Conservation (phyloP, 768 basidiomycete species). For the Cystobasidium tubakii region DNA sequence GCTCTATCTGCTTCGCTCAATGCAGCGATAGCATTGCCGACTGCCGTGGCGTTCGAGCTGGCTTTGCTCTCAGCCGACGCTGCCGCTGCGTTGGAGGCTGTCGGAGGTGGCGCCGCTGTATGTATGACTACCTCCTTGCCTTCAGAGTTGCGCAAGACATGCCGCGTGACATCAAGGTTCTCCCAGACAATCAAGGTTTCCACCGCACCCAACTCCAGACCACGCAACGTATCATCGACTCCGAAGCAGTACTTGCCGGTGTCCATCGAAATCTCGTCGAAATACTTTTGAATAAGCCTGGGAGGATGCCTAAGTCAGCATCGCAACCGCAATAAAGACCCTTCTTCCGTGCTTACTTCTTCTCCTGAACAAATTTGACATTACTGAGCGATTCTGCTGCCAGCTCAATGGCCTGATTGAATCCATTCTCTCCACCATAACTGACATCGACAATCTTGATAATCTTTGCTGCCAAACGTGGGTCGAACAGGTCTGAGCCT, state of each 20-base stretch:
- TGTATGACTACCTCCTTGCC: constrained; percentile 79
- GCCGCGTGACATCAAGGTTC: constrained; percentile 84
- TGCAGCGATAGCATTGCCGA: constrained; percentile 39
- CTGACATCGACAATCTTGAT: constrained; percentile 98
- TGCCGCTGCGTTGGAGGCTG: constrained; percentile 37
- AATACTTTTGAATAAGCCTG: constrained; percentile 86
- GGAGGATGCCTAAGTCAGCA: not conserved
- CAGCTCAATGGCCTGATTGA: constrained; percentile 98
- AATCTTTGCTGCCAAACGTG: constrained; percentile 75
- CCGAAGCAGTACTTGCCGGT: constrained; percentile 96
- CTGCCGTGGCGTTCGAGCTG: constrained; percentile 15
- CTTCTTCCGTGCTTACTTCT: too few relatives aligned
- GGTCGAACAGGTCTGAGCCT: constrained; percentile 94
- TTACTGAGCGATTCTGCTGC: constrained; percentile 92
- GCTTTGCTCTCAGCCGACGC: constrained; percentile 33
- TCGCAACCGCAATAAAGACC: too few relatives aligned
- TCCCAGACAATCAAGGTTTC: constrained; percentile 99
- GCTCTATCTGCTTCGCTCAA: constrained; percentile 74
- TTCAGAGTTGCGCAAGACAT: constrained; percentile 73
- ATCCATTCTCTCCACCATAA: constrained; percentile 97
- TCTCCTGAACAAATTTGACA: constrained; percentile 99
- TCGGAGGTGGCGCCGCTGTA: constrained; percentile 51
- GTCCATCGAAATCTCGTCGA: constrained; percentile 98
- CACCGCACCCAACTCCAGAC: constrained; percentile 88
- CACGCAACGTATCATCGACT: constrained; percentile 92